These are phyloP conservation scores for Russula virescens DNA, from an alignment of 768 basidiomycete species.

Conservation along the genomic window DNA sequence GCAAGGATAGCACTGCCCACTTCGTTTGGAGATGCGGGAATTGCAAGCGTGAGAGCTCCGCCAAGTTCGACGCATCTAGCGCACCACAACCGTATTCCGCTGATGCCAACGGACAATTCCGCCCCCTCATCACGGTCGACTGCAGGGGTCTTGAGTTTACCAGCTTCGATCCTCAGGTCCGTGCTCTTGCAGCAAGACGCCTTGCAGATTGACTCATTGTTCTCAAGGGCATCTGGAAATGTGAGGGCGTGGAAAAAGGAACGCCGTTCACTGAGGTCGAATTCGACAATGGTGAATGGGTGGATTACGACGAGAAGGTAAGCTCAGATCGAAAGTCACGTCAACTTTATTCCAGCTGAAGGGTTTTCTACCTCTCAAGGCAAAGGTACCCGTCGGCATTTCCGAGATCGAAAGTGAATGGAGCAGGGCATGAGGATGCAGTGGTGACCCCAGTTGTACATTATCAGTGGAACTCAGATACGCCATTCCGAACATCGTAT, in stretches of 20 bases:
- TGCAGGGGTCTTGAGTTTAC: conserved; percentile 84
- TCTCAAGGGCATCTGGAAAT: conserved; percentile 73
- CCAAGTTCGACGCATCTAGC: conserved; percentile 60
- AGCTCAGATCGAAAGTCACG: conserved; percentile 5
- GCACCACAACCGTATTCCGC: conserved; percentile 50
- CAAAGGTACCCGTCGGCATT: conserved; percentile 61
- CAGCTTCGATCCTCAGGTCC: conserved; percentile 62
- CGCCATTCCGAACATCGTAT: not conserved
- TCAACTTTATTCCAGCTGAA: not conserved
- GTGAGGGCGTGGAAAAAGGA: conserved; percentile 52
- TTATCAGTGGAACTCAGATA: not conserved
- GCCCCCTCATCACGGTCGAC: conserved; percentile 65
- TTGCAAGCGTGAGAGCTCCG: conserved; percentile 78
- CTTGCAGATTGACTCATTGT: not conserved
- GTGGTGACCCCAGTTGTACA: conserved; percentile 2
- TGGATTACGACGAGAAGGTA: conserved; percentile 90
- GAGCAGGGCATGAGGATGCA: conserved; percentile 46
- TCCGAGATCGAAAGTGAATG: conserved; percentile 61
- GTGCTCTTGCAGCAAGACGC: not conserved
- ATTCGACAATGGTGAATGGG: conserved; percentile 66
- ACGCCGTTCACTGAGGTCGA: conserved; percentile 62
- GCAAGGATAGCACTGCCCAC: conserved; percentile 64
- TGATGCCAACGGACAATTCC: conserved; percentile 55
- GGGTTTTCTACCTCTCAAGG: conserved; percentile 33
- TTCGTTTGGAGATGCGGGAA: conserved; percentile 77